Conservation (phyloP, 139 green algal species). For the Chlorella sp. region DNA sequence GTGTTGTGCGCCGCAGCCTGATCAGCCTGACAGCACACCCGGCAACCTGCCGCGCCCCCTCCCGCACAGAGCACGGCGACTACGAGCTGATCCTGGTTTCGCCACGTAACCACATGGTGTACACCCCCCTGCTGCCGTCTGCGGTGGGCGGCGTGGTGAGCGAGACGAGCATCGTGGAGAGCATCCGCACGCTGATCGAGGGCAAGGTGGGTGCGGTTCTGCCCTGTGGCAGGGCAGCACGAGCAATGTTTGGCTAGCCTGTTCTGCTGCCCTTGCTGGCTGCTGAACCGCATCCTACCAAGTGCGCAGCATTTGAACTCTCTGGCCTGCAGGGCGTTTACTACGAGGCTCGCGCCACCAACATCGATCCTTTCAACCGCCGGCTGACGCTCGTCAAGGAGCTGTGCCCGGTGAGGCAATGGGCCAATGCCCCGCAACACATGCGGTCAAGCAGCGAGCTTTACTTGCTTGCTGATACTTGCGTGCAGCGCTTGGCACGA, state of each 20-base stretch:
- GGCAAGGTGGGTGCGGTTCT: slow-evolving; percentile 38
- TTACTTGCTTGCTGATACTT: too few relatives aligned
- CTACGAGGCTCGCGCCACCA: slow-evolving; percentile 78
- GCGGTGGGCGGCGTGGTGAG: slow-evolving; percentile 14
- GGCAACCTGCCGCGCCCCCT: too few relatives aligned
- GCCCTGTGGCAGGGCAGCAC: neutral
- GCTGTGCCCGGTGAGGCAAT: neutral
- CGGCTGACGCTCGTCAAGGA: neutral
- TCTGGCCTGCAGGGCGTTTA: slow-evolving; percentile 60
- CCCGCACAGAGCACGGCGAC: neutral
- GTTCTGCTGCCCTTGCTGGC: neutral
- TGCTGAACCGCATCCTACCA: too few relatives aligned
- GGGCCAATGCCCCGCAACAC: too few relatives aligned
- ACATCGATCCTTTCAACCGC: slow-evolving; percentile 65
- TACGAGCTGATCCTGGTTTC: slow-evolving; percentile 28
- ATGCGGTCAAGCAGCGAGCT: too few relatives aligned
- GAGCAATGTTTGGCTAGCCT: too few relatives aligned
- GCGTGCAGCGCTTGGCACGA: neutral
- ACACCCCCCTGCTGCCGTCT: slow-evolving; percentile 58
- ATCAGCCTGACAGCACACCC: too few relatives aligned
- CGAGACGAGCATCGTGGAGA: slow-evolving; percentile 46
- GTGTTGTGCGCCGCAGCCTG: too few relatives aligned
- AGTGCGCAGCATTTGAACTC: too few relatives aligned
- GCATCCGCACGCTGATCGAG: slow-evolving; percentile 38
- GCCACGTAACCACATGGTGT: slow-evolving; percentile 53